Evolutionary conservation across 2,329 filamentous ascomycete genomes (phyloP).

Genomic region (Coniochaeta hoffmannii): DNA sequence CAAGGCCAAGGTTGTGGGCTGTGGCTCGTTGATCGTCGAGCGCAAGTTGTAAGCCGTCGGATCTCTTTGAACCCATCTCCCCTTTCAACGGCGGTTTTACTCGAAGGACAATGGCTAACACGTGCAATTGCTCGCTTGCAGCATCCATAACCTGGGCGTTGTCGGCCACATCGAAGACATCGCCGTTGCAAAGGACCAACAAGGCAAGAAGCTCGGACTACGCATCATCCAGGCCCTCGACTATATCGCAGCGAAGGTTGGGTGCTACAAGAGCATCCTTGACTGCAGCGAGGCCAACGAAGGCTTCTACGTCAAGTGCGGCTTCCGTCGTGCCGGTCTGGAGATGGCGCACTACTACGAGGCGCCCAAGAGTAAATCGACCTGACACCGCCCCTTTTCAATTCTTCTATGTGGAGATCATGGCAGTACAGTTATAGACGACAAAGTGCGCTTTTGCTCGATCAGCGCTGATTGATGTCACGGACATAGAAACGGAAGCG

Average conservation of each 20-base stretch:
- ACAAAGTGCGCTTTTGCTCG: background rate
- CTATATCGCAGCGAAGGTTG: slow-evolving; percentile 76
- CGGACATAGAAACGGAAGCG: slow-evolving; percentile 13
- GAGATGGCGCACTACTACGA: slow-evolving; percentile 98
- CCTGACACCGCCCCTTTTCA: slow-evolving; percentile 9
- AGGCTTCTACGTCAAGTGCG: slow-evolving; percentile 97
- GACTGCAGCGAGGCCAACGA: slow-evolving; percentile 96
- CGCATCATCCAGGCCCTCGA: slow-evolving; percentile 92
- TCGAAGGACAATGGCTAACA: background rate
- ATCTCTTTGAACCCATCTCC: background rate
- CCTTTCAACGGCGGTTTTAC: background rate
- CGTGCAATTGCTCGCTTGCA: slow-evolving; percentile 20
- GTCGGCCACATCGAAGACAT: slow-evolving; percentile 99
- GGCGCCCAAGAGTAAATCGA: slow-evolving; percentile 38
- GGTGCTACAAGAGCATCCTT: slow-evolving; percentile 95
- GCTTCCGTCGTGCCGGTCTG: slow-evolving; percentile 82
- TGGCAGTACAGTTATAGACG: no score
- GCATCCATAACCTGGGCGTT: slow-evolving; percentile 70
- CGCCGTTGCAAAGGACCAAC: slow-evolving; percentile 87
- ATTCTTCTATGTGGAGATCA: background rate
- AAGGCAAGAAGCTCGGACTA: slow-evolving; percentile 93
- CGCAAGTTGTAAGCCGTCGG: slow-evolving; percentile 72
- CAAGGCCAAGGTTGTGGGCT: slow-evolving; percentile 69
- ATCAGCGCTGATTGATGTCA: slow-evolving; percentile 20
- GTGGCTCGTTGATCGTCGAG: slow-evolving; percentile 85